phyloP scores from a whole-genome alignment of 345 rosid species.

The Durio zibethinus region DNA sequence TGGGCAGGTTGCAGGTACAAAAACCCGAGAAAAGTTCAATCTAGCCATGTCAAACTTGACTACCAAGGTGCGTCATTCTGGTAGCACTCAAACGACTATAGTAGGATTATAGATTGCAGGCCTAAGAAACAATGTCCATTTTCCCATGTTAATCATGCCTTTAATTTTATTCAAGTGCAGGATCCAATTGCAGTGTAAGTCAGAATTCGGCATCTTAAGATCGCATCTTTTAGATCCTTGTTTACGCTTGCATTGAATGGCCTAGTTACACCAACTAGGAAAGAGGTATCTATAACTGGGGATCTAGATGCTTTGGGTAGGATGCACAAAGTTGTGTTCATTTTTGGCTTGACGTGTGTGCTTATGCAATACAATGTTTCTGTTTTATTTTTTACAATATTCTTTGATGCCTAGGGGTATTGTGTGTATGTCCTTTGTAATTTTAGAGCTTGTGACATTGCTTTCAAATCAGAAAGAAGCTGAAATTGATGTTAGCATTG shows the following conservation, averaged over 20 bases:
- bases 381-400: conserved; percentile 16
- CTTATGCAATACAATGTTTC: neutral
- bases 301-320: conserved; percentile 18
- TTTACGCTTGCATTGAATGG: neutral
- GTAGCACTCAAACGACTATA: neutral
- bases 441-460: conserved; percentile 19
- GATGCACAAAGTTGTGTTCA: conserved; percentile 13
- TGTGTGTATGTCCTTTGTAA: conserved; percentile 17
- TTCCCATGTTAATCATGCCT: neutral
- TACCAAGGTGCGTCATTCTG: conserved; percentile 54
- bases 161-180: conserved; percentile 32
- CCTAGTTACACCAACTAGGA: conserved; percentile 18
- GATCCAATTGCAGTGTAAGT: conserved; percentile 78
- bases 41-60: conserved; percentile 77
- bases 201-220: conserved; percentile 10
- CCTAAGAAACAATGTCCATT: neutral
- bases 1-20: conserved; percentile 80
- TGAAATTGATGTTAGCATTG: conserved; percentile 2
- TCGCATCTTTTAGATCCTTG: neutral
- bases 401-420: conserved; percentile 32
- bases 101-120: neutral
- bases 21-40: conserved; percentile 83
- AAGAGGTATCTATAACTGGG: conserved; percentile 8
- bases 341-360: conserved; percentile 28
- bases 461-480: conserved; percentile 11